Evolutionary conservation across 1,284 basidiomycete genomes (phyloP).

Genomic region (Ustilago loliicola): DNA sequence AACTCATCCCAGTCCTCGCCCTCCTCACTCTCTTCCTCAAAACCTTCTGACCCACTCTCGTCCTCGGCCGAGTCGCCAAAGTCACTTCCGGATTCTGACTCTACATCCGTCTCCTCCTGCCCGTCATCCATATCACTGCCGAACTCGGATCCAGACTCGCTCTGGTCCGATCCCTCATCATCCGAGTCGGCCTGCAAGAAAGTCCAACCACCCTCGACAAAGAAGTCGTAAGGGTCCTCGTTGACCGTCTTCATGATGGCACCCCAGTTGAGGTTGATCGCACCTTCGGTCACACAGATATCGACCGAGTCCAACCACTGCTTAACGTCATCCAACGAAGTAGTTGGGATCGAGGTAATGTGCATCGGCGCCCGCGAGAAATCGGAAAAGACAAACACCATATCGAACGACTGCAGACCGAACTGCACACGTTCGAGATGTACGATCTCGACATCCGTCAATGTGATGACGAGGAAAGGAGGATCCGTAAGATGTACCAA

Average conservation of each 20-base stretch:
- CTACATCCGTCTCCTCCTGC: conserved; percentile 65
- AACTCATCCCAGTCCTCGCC: conserved; percentile 95
- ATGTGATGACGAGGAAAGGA: conserved; percentile 94
- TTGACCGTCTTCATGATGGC: conserved; percentile 78
- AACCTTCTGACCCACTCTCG: conserved; percentile 76
- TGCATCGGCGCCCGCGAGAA: conserved; percentile 89
- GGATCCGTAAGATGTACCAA: conserved; percentile 94
- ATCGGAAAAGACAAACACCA: conserved; percentile 96
- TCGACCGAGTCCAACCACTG: conserved; percentile 92
- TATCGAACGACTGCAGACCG: conserved; percentile 95
- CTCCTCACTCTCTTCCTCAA: conserved; percentile 75
- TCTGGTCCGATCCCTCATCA: conserved; percentile 40
- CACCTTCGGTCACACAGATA: conserved; percentile 94
- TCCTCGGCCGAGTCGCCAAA: conserved; percentile 67
- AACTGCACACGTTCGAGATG: conserved; percentile 98
- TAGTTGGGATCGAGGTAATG: conserved; percentile 65
- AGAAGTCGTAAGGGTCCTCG: conserved; percentile 88
- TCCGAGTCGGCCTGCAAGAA: conserved; percentile 76
- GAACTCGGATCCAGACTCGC: conserved; percentile 67
- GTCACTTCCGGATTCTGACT: conserved; percentile 65
- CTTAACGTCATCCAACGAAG: conserved; percentile 67
- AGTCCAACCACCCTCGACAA: conserved; percentile 93
- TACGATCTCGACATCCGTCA: conserved; percentile 94
- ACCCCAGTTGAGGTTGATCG: conserved; percentile 97
- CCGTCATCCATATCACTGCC: conserved; percentile 69